These are phyloP conservation scores for Penicillium verrucosum DNA, from an alignment of 2,329 filamentous ascomycete species.

Conservation along the genomic window DNA sequence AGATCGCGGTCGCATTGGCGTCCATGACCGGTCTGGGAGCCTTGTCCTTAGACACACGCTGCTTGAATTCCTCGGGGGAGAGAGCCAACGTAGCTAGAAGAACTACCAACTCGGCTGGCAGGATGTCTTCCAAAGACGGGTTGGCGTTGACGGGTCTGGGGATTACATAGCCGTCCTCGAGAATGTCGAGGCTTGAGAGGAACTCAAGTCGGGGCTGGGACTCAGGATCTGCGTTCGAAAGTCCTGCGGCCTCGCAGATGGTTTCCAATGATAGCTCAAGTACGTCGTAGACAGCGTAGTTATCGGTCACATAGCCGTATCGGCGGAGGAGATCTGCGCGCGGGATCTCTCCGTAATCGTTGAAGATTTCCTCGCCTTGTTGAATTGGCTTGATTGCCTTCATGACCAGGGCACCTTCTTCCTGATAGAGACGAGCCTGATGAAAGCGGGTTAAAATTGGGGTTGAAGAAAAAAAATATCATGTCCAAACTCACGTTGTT, in stretches of 20 bases:
- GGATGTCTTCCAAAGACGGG: conserved; percentile 30
- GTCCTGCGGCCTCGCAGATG: conserved; percentile 47
- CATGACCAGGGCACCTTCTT: conserved; percentile 62
- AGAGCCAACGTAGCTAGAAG: conserved; percentile 37
- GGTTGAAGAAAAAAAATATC: neutral
- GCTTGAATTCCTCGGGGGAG: conserved; percentile 32
- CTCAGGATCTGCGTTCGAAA: conserved; percentile 28
- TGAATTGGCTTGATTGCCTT: conserved; percentile 66
- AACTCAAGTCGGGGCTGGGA: conserved; percentile 47
- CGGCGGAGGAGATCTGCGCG: conserved; percentile 77
- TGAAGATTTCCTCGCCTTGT: conserved; percentile 74
- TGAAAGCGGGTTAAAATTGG: conserved; percentile 4
- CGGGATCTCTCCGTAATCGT: conserved; percentile 83
- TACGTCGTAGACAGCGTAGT: conserved; percentile 76
- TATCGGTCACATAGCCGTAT: conserved; percentile 81
- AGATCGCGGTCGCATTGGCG: conserved; percentile 30
- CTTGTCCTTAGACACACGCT: conserved; percentile 36
- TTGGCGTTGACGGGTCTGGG: conserved; percentile 27
- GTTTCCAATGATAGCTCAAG: conserved; percentile 68
- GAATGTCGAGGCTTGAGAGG: conserved; percentile 59
- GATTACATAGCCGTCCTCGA: conserved; percentile 73
- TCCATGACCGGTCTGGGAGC: conserved; percentile 35
- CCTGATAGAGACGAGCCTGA: conserved; percentile 59
- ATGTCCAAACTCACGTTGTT: conserved; percentile 63
- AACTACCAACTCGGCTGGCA: conserved; percentile 41